These are phyloP conservation scores for Capillidium rhysosporum DNA, from an alignment of 371 early-diverging fungal genomes.

Conservation along the genomic window DNA sequence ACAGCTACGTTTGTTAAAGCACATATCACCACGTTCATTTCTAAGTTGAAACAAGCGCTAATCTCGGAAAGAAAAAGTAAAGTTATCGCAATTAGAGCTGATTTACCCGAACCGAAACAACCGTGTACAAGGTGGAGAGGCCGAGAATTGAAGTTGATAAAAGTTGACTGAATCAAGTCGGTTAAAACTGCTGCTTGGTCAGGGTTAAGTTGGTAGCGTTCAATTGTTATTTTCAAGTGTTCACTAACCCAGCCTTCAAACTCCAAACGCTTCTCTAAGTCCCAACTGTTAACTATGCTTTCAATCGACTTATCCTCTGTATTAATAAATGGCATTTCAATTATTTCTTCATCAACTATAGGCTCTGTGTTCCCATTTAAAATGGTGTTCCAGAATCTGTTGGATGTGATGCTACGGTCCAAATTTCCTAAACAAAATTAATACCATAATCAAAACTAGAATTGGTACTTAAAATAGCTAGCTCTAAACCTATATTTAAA, in stretches of 20 bases:
- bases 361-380: no score
- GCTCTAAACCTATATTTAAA: background rate
- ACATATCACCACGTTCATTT: slow-evolving; percentile 20
- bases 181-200: slow-evolving; percentile 38
- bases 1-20: slow-evolving; percentile 69
- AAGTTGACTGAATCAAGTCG: slow-evolving; percentile 14
- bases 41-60: slow-evolving; percentile 18
- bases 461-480: background rate
- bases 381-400: no score
- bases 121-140: slow-evolving; percentile 9
- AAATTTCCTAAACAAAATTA: background rate
- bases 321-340: no score
- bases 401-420: background rate
- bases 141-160: slow-evolving; percentile 18
- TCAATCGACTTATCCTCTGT: no score
- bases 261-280: background rate
- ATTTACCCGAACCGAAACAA: slow-evolving; percentile 57
- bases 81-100: slow-evolving; percentile 41
- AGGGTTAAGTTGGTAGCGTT: slow-evolving; percentile 23
- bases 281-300: background rate
- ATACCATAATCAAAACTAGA: no score
- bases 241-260: background rate
- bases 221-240: slow-evolving; percentile 7
- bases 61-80: slow-evolving; percentile 37
- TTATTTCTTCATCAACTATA: no score